Evolutionary conservation across 495 filamentous ascomycete genomes (phyloP), one percentile per base, ranked within the genome.

Genomic region (Penicillium canescens): DNA sequence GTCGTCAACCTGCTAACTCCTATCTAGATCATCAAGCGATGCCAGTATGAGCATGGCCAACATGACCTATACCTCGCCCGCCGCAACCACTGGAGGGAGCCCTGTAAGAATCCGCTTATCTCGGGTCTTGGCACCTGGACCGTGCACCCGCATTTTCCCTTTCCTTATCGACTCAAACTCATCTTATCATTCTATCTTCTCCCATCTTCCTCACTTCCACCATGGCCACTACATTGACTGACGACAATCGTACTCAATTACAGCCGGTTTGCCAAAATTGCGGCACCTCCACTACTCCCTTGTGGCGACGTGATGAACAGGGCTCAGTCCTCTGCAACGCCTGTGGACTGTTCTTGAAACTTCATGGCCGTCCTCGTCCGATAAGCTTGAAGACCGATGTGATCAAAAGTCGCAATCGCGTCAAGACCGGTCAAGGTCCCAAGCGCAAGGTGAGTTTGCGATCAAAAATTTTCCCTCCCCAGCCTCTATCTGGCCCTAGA

Each of bases 291-390:
- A 97, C 92, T 45, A 98, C 94, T 35, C 94, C 94, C 42, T 78
- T 99, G 59, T 99, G 94, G 94, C 88, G 94, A 66, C 84, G 94
- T 67, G 94, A 99, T 79, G 94, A 99, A 77, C 81, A 85, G 50
- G 94, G 94, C 54, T 90, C 91, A 3, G 92, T 99, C n/a, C 89
- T 99, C 38, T 99, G 94, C 84, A 99, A 99, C 74, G 94, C 95
- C 38, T 99, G 95, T 69, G 95, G 95, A 33, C 76, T 99, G 36
- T 99, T 99, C 74, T 72, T 98, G 61, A 99, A 99, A 78, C 85
- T 99, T 55, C 94, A 99, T 60, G 90, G 91, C 55, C 85, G 91
- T 18, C 85, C 95, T 56, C 86, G 94, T 46, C 95, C 95, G 63
- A 96, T 96, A 72, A 92, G 87, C 58, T 82, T 99, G 60, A 99